phyloP scores from a whole-genome alignment of 1,284 basidiomycete genomes.

The Cryptococcus amylolentus region DNA sequence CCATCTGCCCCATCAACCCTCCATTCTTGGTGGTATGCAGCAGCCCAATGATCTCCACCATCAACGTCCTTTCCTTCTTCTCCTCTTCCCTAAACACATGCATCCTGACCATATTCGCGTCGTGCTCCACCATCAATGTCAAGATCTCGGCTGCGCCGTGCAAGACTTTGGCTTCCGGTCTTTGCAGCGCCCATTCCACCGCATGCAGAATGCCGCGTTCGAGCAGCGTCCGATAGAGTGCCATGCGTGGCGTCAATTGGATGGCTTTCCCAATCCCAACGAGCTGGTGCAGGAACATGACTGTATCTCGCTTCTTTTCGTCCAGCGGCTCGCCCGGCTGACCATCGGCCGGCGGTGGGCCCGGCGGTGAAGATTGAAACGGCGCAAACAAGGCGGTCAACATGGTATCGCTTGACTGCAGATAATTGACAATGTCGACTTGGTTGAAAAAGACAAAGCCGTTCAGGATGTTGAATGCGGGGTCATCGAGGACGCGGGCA shows the following conservation, averaged over 20 bases:
- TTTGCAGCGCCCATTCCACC: constrained; percentile 81
- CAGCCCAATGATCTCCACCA: constrained; percentile 70
- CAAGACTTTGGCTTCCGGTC: constrained; percentile 58
- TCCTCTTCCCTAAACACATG: constrained; percentile 79
- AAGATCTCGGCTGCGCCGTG: constrained; percentile 85
- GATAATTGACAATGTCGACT: constrained; percentile 91
- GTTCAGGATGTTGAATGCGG: constrained; percentile 94
- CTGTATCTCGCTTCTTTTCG: constrained; percentile 58
- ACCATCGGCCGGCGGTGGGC: background rate
- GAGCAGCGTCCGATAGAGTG: constrained; percentile 82
- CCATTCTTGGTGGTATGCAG: constrained; percentile 75
- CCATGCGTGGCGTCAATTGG: constrained; percentile 78
- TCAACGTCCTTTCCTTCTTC: constrained; percentile 58
- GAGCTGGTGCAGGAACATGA: constrained; percentile 86
- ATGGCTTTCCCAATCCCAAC: constrained; percentile 95
- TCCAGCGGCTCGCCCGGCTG: constrained; percentile 44
- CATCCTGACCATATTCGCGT: constrained; percentile 76
- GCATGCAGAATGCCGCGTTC: constrained; percentile 84
- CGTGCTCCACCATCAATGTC: constrained; percentile 83
- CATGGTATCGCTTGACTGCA: constrained; percentile 73
- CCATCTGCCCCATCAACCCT: constrained; percentile 84
- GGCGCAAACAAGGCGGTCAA: constrained; percentile 72
- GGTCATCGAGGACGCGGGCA: constrained; percentile 88
- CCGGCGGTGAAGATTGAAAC: constrained; percentile 61
- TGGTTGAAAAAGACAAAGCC: constrained; percentile 99